These are phyloP conservation scores for Mycena albidolilacea DNA, from an alignment of 768 basidiomycete species.

Conservation along the genomic window DNA sequence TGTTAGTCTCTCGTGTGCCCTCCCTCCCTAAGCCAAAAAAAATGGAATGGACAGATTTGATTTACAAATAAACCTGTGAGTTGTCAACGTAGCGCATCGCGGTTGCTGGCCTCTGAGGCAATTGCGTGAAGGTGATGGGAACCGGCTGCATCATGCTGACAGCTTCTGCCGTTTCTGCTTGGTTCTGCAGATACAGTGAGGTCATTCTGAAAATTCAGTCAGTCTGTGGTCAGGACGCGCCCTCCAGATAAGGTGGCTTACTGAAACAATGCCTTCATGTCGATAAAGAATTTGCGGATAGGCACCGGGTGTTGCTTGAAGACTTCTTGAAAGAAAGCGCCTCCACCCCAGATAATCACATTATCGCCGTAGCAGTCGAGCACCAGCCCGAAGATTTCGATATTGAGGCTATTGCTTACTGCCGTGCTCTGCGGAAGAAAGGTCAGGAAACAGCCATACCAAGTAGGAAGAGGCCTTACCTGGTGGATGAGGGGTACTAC, in stretches of 20 bases:
- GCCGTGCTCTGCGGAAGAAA: background rate
- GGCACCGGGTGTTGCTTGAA: background rate
- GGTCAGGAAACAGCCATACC: background rate
- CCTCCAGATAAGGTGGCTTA: background rate
- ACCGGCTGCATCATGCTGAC: background rate
- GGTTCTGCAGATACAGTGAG: background rate
- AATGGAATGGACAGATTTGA: background rate
- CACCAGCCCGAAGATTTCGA: background rate
- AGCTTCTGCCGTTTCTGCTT: background rate
- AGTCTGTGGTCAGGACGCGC: background rate
- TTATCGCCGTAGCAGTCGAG: background rate
- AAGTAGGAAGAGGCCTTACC: background rate
- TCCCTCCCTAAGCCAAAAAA: background rate
- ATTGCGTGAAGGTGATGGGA: background rate
- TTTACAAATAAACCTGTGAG: background rate
- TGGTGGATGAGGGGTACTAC: background rate
- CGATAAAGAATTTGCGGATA: background rate
- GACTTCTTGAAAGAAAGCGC: background rate
- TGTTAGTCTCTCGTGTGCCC: background rate
- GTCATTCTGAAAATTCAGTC: background rate
- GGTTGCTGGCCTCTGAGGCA: background rate
- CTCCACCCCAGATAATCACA: background rate
- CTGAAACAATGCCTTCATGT: background rate
- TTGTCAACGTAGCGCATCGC: background rate
- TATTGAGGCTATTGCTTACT: background rate